Evolutionary conservation across 106 monocot species (phyloP), one percentile per base, ranked within the genome.

Genomic region (Phalaenopsis equestris): DNA sequence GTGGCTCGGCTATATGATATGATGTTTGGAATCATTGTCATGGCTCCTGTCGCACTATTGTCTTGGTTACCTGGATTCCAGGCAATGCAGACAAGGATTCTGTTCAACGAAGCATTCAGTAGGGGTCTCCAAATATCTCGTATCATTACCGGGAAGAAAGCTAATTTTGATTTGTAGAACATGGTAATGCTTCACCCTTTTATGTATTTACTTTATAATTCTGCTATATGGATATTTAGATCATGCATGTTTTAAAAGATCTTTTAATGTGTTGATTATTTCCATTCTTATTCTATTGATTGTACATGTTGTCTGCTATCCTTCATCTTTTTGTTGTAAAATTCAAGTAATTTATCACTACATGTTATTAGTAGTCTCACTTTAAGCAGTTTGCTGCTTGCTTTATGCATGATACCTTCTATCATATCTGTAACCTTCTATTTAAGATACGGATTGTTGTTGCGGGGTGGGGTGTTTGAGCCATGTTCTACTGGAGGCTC

Each of bases 91-190:
- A 96, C 96, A 75, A 91, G 93, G 82, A 90, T 96, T 79, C 88
- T 96, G 19, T 96, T 96, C 75, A 96, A 96, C 79, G 96, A 96
- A 84, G 96, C 96, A 65, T 96, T 96, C 77, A 96, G 96, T 77
- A 82, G 96, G 8, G 96, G 96, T 75, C 93, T 96, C 55, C 93
- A 96, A 78, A 93, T 96, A 83, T 96, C 96, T 41, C 89, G 88
- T 4, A 96, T 96, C 78, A 72, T 96, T 42, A 85, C 88, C 47
- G 96, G 96, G 17, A 96, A 91, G 76, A 96, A 90, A 80, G 79
- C 88, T 81, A 87, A 81, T 58, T 72, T 77, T 16, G 73, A 73
- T 72, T 24, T 79, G 78, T 83, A 74, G 56, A 0, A 57, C 42
- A 4, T 78, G 83, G 83, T 83, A 79, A 37, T 17, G 30, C 11